Base-by-base conservation (phyloP, 1,284 basidiomycete genomes). In the Tausonia pullulans region DNA sequence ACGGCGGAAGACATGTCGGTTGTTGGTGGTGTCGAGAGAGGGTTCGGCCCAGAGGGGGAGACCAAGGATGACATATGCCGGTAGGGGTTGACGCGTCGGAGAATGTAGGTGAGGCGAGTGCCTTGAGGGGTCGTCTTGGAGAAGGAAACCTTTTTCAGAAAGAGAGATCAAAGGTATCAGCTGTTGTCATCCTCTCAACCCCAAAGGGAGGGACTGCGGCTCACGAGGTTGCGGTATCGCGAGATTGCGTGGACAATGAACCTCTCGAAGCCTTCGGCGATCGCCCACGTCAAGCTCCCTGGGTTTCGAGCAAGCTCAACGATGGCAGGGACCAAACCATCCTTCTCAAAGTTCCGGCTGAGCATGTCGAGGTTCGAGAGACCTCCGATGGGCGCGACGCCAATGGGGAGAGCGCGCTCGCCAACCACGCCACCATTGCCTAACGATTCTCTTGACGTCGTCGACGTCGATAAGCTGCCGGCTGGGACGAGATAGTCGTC, bases 1-100 rank as follows among this genome's bases (percentile, higher is more conserved):
- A 43, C 9, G 44, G 27, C 57, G 13, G 50, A 53, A 5, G 64
- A 65, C 46, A 66, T 50, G 45, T 66, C 65, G 1, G 65, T 66
- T 13, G 65, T 63, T 6, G 65, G 65, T n/a, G 65, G 65, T 5
- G 65, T 66, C 27, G 27, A 4, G 62, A 61, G 27, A 66, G 58
- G 5, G 50, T 39, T n/a, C 51, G 49, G 39, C 27, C 40, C 44
- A 40, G n/a, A n/a, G 41, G 40, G 13, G 11, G 60, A 43, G 5
- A 27, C 59, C 8, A 13, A 16, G 9, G 11, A 40, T 10, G 55
- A 27, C n/a, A 46, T 8, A 13, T 11, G 51, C 4, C 8, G 54
- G 46, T 10, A 6, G 60, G 5, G 60, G 53, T 2, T 57, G 65
- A 3, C 55, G 65, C 8, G 63, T 27, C 27, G 51, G 51, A 66